These are phyloP conservation scores for Hypoxylon sp. DNA, from an alignment of 2,329 filamentous ascomycete genomes.

Conservation along the genomic window DNA sequence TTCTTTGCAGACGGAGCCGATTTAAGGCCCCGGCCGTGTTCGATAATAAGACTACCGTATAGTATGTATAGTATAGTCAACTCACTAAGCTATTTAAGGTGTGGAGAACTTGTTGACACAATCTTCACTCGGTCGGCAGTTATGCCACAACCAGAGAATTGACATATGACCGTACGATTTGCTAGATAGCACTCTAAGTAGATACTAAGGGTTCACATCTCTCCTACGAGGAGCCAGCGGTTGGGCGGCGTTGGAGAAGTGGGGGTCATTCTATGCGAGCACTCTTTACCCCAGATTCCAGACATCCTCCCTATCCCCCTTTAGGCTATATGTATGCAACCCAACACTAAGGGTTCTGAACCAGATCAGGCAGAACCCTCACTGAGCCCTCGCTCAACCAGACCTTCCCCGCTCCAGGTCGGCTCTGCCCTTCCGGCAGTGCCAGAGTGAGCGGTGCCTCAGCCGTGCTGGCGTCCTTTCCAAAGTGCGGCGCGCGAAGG, in stretches of 20 bases:
- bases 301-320: slow-evolving; percentile 39
- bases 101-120: slow-evolving; percentile 25
- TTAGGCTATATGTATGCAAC: slow-evolving; percentile 46
- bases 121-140: slow-evolving; percentile 39
- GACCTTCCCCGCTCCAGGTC: slow-evolving; percentile 54
- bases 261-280: slow-evolving; percentile 30
- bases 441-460: slow-evolving; percentile 60
- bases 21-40: slow-evolving; percentile 23
- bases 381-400: slow-evolving; percentile 53
- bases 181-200: slow-evolving; percentile 14
- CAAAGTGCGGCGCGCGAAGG: slow-evolving; percentile 63
- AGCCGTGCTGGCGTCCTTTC: slow-evolving; percentile 58
- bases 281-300: slow-evolving; percentile 42
- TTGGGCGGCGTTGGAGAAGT: slow-evolving; percentile 42
- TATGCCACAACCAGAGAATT: slow-evolving; percentile 23
- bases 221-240: slow-evolving; percentile 12
- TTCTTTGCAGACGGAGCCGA: slow-evolving; percentile 25
- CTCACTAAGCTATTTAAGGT: slow-evolving; percentile 28
- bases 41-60: slow-evolving; percentile 31
- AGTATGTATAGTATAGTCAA: slow-evolving; percentile 22
- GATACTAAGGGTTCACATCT: neutral
- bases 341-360: slow-evolving; percentile 52
- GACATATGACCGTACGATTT: slow-evolving; percentile 28
- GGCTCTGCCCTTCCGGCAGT: slow-evolving; percentile 56
- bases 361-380: slow-evolving; percentile 57